Percentiles rank a stretch among this genome's conserved stretches.
These are phyloP conservation scores for Sordariomycetes sp. DNA, from an alignment of 2,329 filamentous ascomycete species.

Conservation along the genomic window DNA sequence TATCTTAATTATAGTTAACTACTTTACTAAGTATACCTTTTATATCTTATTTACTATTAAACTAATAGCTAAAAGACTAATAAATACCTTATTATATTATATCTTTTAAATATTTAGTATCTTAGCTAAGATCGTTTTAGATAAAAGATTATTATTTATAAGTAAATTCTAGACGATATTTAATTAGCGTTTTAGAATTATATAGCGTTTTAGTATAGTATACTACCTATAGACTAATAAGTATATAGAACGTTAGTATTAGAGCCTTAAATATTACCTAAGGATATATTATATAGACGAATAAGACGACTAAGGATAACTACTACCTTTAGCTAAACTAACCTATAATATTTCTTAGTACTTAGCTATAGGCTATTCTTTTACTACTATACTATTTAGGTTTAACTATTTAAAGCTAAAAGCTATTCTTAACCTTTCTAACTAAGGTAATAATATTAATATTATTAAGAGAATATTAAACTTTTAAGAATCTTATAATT, in stretches of 20 bases:
- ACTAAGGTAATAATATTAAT: neutral
- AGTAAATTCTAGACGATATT: neutral
- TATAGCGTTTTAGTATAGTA: too few relatives aligned
- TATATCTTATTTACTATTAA: neutral
- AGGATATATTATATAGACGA: conserved; percentile 4
- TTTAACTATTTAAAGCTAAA: neutral
- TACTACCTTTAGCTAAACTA: conserved; percentile 2
- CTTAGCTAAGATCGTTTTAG: neutral
- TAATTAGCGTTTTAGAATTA: neutral
- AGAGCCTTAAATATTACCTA: conserved; percentile 4
- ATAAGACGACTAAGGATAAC: conserved; percentile 4
- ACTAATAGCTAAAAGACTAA: neutral
- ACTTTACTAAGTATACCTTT: neutral
- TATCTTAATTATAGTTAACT: neutral
- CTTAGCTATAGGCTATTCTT: neutral
- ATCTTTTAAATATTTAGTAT: neutral
- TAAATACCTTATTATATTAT: neutral
- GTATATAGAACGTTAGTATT: neutral
- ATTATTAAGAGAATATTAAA: neutral
- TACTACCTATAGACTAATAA: neutral
- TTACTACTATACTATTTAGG: neutral
- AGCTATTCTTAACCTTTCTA: neutral
- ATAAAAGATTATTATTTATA: neutral
- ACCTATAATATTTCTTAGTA: conserved; percentile 2
- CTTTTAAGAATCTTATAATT: neutral